Conservation (phyloP, 768 basidiomycete genomes). For the Amanita polypyramis region DNA sequence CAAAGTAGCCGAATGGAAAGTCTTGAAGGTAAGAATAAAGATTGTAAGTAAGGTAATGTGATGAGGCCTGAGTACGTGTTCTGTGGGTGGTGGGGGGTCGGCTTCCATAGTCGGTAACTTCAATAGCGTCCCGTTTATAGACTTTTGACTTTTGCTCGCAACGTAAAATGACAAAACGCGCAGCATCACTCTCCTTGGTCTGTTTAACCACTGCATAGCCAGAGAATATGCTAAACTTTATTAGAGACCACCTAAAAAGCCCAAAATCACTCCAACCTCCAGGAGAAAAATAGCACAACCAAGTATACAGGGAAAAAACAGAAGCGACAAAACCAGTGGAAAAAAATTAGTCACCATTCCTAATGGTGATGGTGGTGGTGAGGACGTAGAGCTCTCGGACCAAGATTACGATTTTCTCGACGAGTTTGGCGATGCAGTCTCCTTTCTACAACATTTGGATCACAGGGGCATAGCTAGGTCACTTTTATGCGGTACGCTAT, state of each 20-base stretch:
- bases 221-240: conserved; percentile 5
- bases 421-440: conserved; percentile 49
- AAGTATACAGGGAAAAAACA: conserved; percentile 13
- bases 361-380: conserved; percentile 44
- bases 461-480: conserved; percentile 74
- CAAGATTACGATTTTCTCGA: conserved; percentile 58
- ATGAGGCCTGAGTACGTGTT: conserved; percentile 66
- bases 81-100: conserved; percentile 48
- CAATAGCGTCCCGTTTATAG: not conserved
- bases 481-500: conserved; percentile 13
- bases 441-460: conserved; percentile 68
- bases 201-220: conserved; percentile 4
- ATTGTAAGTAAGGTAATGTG: conserved; percentile 62
- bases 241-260: conserved; percentile 47
- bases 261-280: conserved; percentile 34
- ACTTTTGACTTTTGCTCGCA: not conserved
- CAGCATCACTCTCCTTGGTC: conserved; percentile 21
- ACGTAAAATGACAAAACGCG: conserved; percentile 22
- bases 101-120: conserved; percentile 21
- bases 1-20: conserved; percentile 40
- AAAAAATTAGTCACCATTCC: conserved; percentile 50
- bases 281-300: conserved; percentile 12
- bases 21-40: conserved; percentile 52
- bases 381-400: conserved; percentile 52
- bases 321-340: conserved; percentile 17